These are phyloP conservation scores for Penicillium verhagenii DNA, from an alignment of 495 filamentous ascomycete genomes.

Conservation along the genomic window DNA sequence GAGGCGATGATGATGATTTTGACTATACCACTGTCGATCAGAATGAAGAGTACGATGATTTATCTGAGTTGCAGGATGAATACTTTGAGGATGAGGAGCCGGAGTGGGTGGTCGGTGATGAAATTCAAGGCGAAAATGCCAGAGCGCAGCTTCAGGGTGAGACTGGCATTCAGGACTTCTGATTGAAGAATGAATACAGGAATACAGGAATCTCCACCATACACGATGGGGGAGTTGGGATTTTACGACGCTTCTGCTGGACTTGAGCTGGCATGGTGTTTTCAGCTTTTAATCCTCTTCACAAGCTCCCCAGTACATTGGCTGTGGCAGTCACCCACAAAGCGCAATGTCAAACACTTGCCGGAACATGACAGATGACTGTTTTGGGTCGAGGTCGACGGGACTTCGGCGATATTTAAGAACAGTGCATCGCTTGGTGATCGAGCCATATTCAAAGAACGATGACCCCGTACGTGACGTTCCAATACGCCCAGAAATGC, in stretches of 20 bases:
- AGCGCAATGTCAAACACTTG: not conserved
- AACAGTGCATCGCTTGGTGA: not conserved
- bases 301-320: not conserved
- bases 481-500: not conserved
- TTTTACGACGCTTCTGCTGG: not conserved
- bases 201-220: not conserved
- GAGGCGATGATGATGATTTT: conserved; percentile 72
- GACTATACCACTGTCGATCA: conserved; percentile 68
- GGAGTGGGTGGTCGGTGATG: conserved; percentile 56
- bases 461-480: not conserved
- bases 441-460: not conserved
- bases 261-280: not conserved
- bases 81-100: conserved; percentile 80
- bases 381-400: not conserved
- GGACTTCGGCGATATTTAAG: not conserved
- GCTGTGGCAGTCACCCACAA: not conserved
- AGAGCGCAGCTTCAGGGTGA: conserved; percentile 54
- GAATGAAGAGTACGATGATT: conserved; percentile 68
- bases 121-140: conserved; percentile 35
- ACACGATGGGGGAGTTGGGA: not conserved
- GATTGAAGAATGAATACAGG: not conserved
- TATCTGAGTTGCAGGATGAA: conserved; percentile 59
- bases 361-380: not conserved
- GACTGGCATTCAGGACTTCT: conserved; percentile 83
- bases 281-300: not conserved